These are phyloP conservation scores for Cyclotella cryptica DNA, from an alignment of 108 stramenopile species.

Conservation along the genomic window DNA sequence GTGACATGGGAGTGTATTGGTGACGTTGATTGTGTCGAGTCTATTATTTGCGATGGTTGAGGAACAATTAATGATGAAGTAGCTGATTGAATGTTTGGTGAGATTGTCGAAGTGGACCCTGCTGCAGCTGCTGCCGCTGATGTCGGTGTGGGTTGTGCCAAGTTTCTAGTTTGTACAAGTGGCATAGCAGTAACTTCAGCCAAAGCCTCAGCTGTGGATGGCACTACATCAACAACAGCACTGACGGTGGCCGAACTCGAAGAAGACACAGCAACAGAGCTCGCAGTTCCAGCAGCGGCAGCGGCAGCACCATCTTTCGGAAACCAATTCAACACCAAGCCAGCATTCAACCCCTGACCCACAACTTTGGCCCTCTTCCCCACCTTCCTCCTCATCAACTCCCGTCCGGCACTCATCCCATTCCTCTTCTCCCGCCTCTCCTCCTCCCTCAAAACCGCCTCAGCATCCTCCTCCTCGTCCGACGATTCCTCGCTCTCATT, in stretches of 20 bases:
- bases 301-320: constrained; percentile 28
- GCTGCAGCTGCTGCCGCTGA: not conserved
- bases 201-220: constrained; percentile 2
- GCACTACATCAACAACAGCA: not conserved
- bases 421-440: constrained; percentile 31
- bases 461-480: constrained; percentile 68
- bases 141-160: not conserved
- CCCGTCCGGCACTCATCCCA: constrained; percentile 58
- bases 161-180: not conserved
- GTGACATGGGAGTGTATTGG: constrained; percentile 3
- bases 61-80: not conserved
- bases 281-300: not conserved
- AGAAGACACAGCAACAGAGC: not conserved
- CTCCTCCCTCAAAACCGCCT: constrained; percentile 58
- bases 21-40: not conserved
- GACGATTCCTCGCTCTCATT: constrained; percentile 68
- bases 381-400: constrained; percentile 50
- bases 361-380: constrained; percentile 41
- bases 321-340: constrained; percentile 79
- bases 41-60: not conserved
- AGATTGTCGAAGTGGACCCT: not conserved
- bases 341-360: constrained; percentile 81
- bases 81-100: constrained; percentile 7
- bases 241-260: not conserved
- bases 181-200: not conserved